A percentile compares a stretch with the other conserved stretches of the same genome.
phyloP scores from a whole-genome alignment of 2,329 filamentous ascomycete genomes.

The Penicillium sp. region DNA sequence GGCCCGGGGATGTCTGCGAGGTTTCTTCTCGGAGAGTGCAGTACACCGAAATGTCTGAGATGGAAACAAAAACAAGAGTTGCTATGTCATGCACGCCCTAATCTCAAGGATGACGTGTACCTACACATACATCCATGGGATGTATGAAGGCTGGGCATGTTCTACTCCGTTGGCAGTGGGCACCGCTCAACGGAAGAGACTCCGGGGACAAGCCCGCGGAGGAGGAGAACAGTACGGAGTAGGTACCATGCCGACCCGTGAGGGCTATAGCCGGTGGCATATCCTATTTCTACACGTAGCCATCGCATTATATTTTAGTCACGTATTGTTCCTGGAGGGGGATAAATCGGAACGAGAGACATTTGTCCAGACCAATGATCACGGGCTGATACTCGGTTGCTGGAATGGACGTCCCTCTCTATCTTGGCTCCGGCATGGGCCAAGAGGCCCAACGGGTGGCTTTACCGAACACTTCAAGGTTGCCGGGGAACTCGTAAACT shows the following conservation, averaged over 20 bases:
- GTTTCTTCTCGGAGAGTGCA: no score
- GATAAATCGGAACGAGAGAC: neutral
- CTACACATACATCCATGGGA: no score
- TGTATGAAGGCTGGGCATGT: no score
- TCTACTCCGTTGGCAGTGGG: no score
- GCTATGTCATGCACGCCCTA: no score
- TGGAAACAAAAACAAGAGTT: no score
- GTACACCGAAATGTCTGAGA: no score
- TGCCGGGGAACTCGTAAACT: neutral
- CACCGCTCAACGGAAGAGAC: no score
- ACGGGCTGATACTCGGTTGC: neutral
- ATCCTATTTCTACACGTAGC: neutral
- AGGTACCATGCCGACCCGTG: neutral
- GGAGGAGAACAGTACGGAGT: no score
- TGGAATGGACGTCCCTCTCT: neutral
- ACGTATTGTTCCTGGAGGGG: neutral
- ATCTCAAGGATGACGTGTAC: no score
- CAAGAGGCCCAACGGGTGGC: neutral
- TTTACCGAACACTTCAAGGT: neutral
- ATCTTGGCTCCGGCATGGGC: neutral
- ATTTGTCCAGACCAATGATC: neutral
- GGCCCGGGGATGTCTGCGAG: no score
- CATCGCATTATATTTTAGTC: neutral
- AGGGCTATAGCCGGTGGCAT: neutral
- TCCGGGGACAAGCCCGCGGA: no score